Evolutionary conservation across 1,284 basidiomycete species (phyloP).

Genomic region (Tetrapyrgos nigripes): DNA sequence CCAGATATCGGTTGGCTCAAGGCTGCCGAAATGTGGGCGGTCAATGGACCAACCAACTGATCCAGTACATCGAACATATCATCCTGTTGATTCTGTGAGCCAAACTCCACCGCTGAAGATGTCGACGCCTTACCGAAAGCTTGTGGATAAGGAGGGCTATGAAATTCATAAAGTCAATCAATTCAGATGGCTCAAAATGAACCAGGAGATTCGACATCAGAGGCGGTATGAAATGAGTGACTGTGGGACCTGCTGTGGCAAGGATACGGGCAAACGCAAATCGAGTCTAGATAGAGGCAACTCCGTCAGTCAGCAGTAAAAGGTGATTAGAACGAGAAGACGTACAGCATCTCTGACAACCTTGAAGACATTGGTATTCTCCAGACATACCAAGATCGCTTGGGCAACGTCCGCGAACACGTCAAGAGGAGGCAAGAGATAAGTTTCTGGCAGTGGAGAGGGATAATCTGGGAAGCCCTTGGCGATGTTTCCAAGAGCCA

Average conservation of each 20-base stretch:
- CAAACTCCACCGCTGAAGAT: not conserved
- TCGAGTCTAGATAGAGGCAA: slow-evolving; percentile 79
- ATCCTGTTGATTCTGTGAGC: slow-evolving; percentile 47
- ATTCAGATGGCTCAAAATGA: slow-evolving; percentile 91
- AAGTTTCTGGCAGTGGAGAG: slow-evolving; percentile 66
- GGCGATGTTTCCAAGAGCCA: slow-evolving; percentile 94
- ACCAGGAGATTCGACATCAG: slow-evolving; percentile 90
- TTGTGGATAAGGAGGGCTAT: slow-evolving; percentile 91
- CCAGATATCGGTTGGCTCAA: slow-evolving; percentile 87
- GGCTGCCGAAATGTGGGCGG: slow-evolving; percentile 82
- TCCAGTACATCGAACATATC: slow-evolving; percentile 89
- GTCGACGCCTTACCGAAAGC: slow-evolving; percentile 71
- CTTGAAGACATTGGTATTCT: slow-evolving; percentile 88
- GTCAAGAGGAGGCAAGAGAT: slow-evolving; percentile 77
- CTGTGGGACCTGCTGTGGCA: slow-evolving; percentile 85
- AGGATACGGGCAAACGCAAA: slow-evolving; percentile 95
- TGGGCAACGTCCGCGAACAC: slow-evolving; percentile 91
- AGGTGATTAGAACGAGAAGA: slow-evolving; percentile 18
- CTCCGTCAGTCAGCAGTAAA: slow-evolving; percentile 19
- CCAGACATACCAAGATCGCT: slow-evolving; percentile 87
- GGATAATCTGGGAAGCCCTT: slow-evolving; percentile 97
- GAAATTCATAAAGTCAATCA: slow-evolving; percentile 97
- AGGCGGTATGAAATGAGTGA: slow-evolving; percentile 83
- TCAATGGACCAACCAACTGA: slow-evolving; percentile 88
- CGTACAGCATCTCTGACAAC: slow-evolving; percentile 93